Percentiles rank a stretch among this genome's conserved stretches.
These are phyloP conservation scores for Schizophyllum amplum DNA, from an alignment of 1,284 basidiomycete species.

Conservation along the genomic window DNA sequence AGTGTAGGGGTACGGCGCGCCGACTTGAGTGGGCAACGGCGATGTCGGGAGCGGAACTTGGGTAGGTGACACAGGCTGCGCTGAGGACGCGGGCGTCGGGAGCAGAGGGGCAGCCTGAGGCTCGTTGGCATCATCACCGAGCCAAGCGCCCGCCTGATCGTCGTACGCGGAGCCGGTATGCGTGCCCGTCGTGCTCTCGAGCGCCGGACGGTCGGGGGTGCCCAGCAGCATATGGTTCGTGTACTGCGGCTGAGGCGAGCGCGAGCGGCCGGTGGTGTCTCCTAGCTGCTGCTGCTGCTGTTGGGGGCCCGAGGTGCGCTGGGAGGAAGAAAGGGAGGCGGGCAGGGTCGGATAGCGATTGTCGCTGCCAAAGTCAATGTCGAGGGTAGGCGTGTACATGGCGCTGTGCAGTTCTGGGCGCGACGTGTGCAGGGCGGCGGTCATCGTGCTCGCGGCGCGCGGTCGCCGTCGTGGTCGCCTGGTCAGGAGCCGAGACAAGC, in stretches of 20 bases:
- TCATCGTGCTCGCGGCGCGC: slow-evolving; percentile 26
- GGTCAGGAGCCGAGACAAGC: too few species aligned
- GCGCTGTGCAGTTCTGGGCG: slow-evolving; percentile 21
- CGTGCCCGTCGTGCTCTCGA: neutral
- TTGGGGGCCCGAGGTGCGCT: neutral
- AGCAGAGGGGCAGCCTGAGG: neutral
- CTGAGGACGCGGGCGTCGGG: neutral
- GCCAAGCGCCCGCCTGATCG: neutral
- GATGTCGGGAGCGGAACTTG: too few species aligned
- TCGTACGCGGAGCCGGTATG: neutral
- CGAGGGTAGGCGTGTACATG: slow-evolving; percentile 18
- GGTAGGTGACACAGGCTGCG: neutral
- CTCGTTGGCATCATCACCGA: neutral
- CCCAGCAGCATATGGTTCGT: neutral
- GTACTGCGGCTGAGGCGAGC: neutral
- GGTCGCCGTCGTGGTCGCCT: slow-evolving; percentile 8
- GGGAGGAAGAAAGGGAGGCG: neutral
- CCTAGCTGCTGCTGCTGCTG: neutral
- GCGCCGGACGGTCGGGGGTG: neutral
- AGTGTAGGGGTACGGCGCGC: too few species aligned
- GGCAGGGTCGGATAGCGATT: slow-evolving; percentile 17
- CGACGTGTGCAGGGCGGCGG: slow-evolving; percentile 38
- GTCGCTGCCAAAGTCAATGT: slow-evolving; percentile 18
- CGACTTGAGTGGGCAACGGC: too few species aligned
- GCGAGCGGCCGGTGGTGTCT: neutral